Evolutionary conservation across 2,329 filamentous ascomycete species (phyloP).

Genomic region (Cladophialophora psammophila): DNA sequence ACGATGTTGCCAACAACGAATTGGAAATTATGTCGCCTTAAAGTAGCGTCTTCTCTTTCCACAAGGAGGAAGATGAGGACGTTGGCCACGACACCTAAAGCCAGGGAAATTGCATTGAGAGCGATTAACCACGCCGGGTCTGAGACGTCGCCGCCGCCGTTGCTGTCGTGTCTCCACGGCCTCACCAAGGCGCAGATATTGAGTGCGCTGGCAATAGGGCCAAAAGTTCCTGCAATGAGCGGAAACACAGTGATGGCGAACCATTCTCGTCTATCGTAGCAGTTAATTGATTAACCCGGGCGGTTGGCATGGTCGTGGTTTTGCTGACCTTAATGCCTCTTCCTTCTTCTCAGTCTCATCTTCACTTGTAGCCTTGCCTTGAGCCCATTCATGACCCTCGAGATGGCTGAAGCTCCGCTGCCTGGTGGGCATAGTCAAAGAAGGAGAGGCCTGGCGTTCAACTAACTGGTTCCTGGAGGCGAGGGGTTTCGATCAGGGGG

Average conservation of each 20-base stretch:
- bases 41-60: neutral
- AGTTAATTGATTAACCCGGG: neutral
- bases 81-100: slow-evolving; percentile 62
- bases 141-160: slow-evolving; percentile 49
- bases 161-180: slow-evolving; percentile 50
- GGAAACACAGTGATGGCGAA: slow-evolving; percentile 66
- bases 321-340: neutral
- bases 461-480: neutral
- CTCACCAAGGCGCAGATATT: slow-evolving; percentile 62
- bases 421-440: neutral
- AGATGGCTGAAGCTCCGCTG: neutral
- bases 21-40: neutral
- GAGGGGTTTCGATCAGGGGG: neutral
- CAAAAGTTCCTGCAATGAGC: slow-evolving; percentile 62
- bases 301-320: neutral
- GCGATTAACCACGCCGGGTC: slow-evolving; percentile 63
- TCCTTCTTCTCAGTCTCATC: neutral
- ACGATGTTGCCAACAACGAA: slow-evolving; percentile 49
- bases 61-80: slow-evolving; percentile 52
- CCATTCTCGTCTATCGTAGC: slow-evolving; percentile 58
- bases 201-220: slow-evolving; percentile 62
- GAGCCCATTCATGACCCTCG: neutral
- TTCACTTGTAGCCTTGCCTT: neutral
- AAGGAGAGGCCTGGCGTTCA: slow-evolving; percentile 24
- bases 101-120: slow-evolving; percentile 63